Conservation (phyloP, 768 basidiomycete species). For the Suillus clintonianus region DNA sequence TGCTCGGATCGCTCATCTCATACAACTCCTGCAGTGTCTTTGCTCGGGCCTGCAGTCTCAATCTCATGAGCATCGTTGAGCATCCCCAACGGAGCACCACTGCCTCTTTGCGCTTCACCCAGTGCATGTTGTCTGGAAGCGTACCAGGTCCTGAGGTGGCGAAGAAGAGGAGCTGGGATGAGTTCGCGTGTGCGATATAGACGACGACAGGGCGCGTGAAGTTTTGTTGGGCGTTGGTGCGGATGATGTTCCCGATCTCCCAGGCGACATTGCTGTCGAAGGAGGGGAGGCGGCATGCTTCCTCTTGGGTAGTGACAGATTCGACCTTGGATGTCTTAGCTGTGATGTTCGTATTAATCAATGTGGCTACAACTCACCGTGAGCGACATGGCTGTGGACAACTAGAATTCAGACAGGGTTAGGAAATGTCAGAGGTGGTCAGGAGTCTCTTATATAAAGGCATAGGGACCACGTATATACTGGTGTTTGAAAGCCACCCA, state of each 20-base stretch:
- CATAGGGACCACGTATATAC: background rate
- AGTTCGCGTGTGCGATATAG: constrained; percentile 31
- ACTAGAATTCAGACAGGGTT: background rate
- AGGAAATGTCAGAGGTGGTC: background rate
- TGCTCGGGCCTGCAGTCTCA: constrained; percentile 5
- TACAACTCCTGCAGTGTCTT: constrained; percentile 17
- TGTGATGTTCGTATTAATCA: background rate
- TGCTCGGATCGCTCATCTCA: constrained; percentile 27
- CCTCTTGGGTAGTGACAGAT: constrained; percentile 24
- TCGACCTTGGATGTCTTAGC: constrained; percentile 14
- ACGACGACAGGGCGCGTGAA: constrained; percentile 25
- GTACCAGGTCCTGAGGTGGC: constrained; percentile 29
- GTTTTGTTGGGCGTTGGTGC: constrained; percentile 16
- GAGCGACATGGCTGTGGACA: constrained; percentile 8
- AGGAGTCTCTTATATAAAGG: background rate
- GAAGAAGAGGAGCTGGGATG: constrained; percentile 33
- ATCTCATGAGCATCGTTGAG: constrained; percentile 27
- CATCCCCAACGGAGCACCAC: constrained; percentile 33
- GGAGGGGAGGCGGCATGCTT: constrained; percentile 22
- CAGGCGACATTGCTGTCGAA: constrained; percentile 37
- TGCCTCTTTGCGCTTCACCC: constrained; percentile 36
- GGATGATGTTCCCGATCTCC: constrained; percentile 31
- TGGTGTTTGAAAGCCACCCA: background rate
- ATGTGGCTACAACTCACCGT: constrained; percentile 8
- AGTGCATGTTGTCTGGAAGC: constrained; percentile 30